Conservation (phyloP, 2,329 filamentous ascomycete species). For the Hypoxylon sp. region DNA sequence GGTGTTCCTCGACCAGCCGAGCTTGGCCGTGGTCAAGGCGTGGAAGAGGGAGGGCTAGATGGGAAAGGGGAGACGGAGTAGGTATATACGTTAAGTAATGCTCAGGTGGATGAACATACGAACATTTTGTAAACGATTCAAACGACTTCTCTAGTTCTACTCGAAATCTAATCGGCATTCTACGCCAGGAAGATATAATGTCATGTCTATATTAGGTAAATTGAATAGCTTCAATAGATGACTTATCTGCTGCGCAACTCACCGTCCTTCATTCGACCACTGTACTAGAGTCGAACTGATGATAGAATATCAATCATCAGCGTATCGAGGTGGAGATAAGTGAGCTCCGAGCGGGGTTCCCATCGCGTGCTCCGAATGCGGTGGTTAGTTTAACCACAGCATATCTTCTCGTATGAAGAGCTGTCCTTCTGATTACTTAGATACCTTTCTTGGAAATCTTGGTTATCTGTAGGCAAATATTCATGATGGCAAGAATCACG, state of each 20-base stretch:
- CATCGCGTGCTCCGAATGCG: conserved; percentile 16
- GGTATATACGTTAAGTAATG: not conserved
- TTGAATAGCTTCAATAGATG: not conserved
- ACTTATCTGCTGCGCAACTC: not conserved
- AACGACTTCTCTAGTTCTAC: no score
- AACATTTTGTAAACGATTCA: not conserved
- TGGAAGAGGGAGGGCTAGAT: conserved; percentile 21
- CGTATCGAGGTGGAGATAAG: conserved; percentile 6
- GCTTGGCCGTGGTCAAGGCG: conserved; percentile 32
- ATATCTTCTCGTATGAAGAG: not conserved
- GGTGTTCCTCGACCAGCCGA: conserved; percentile 36
- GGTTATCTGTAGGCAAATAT: no score
- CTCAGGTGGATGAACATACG: no score
- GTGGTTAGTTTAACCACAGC: not conserved
- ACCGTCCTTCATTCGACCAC: not conserved
- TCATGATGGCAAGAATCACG: conserved; percentile 7
- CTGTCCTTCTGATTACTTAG: not conserved
- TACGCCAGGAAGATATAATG: no score
- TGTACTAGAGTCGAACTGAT: not conserved
- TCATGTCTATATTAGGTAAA: no score
- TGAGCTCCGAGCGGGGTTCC: conserved; percentile 19
- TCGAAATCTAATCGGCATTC: no score
- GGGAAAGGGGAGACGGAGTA: not conserved
- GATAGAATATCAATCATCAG: not conserved
- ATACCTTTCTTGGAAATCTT: not conserved